Percentiles rank a stretch among this genome's conserved stretches.
These are phyloP conservation scores for Ceratocystis lukuohia DNA, from an alignment of 2,329 filamentous ascomycete genomes.

Conservation along the genomic window DNA sequence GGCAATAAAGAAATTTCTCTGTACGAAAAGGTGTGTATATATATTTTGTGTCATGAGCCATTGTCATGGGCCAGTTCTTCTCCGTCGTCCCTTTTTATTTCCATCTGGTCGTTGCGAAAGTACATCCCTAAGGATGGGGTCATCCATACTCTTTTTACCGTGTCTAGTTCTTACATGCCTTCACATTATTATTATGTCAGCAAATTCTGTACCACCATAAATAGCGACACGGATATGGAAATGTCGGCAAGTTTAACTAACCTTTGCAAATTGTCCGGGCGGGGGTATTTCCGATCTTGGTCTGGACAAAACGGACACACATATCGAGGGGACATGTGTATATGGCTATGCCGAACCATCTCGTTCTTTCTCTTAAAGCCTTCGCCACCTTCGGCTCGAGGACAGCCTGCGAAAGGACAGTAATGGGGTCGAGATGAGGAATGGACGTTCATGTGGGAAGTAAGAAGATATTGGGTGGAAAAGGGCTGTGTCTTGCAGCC, in stretches of 20 bases:
- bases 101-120: constrained; percentile 77
- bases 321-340: constrained; percentile 89
- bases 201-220: not conserved
- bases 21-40: not conserved
- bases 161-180: constrained; percentile 93
- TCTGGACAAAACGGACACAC: constrained; percentile 93
- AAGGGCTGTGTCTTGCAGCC: constrained; percentile 62
- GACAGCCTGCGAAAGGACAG: constrained; percentile 47
- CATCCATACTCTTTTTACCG: constrained; percentile 77
- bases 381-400: constrained; percentile 50
- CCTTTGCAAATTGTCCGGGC: constrained; percentile 92
- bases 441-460: constrained; percentile 65
- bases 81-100: constrained; percentile 63
- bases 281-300: constrained; percentile 82
- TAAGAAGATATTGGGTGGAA: constrained; percentile 63
- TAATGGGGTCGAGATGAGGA: constrained; percentile 53
- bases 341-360: constrained; percentile 66
- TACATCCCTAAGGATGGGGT: constrained; percentile 66
- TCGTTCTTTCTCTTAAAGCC: constrained; percentile 62
- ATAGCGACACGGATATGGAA: not conserved
- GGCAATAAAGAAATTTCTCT: too few relatives aligned
- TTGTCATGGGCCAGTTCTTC: constrained; percentile 40
- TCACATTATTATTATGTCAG: constrained; percentile 6
- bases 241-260: constrained; percentile 31
- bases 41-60: not conserved